Evolutionary conservation across 768 basidiomycete species (phyloP).

Genomic region (Melanogaster broomeanus): DNA sequence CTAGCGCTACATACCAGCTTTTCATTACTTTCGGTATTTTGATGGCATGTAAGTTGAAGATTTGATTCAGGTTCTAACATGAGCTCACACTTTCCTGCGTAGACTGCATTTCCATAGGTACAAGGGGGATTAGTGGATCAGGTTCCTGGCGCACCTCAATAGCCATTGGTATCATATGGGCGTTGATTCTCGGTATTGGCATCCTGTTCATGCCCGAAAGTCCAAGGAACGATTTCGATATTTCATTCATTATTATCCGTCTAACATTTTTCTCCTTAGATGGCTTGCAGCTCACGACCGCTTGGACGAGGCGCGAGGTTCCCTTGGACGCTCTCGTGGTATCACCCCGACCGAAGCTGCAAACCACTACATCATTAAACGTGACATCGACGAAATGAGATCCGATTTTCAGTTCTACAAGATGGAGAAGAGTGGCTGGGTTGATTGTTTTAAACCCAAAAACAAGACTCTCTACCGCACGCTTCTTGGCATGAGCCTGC

Average conservation of each 20-base stretch:
- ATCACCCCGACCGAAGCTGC: slow-evolving; percentile 41
- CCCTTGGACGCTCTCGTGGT: slow-evolving; percentile 52
- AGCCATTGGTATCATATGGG: slow-evolving; percentile 64
- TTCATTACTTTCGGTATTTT: slow-evolving; percentile 75
- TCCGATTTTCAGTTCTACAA: slow-evolving; percentile 52
- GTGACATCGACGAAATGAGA: slow-evolving; percentile 58
- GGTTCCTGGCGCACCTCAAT: slow-evolving; percentile 65
- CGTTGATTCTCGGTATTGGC: slow-evolving; percentile 58
- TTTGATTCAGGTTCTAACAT: neutral
- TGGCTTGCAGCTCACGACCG: slow-evolving; percentile 58
- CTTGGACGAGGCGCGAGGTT: slow-evolving; percentile 47
- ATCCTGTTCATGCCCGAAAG: slow-evolving; percentile 74
- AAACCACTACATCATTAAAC: slow-evolving; percentile 42
- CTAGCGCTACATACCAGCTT: slow-evolving; percentile 53
- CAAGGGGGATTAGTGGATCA: slow-evolving; percentile 47
- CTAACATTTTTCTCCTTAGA: slow-evolving; percentile 23
- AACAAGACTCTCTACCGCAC: slow-evolving; percentile 68
- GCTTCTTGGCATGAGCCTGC: slow-evolving; percentile 61
- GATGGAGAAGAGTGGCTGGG: slow-evolving; percentile 52
- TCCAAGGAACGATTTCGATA: slow-evolving; percentile 39
- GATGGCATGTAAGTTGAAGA: slow-evolving; percentile 50
- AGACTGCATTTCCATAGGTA: slow-evolving; percentile 73
- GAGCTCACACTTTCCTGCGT: neutral
- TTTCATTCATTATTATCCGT: neutral
- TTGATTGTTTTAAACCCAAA: slow-evolving; percentile 60